phyloP scores from a whole-genome alignment of 139 green algal genomes.

The Picochlorum sp. region DNA sequence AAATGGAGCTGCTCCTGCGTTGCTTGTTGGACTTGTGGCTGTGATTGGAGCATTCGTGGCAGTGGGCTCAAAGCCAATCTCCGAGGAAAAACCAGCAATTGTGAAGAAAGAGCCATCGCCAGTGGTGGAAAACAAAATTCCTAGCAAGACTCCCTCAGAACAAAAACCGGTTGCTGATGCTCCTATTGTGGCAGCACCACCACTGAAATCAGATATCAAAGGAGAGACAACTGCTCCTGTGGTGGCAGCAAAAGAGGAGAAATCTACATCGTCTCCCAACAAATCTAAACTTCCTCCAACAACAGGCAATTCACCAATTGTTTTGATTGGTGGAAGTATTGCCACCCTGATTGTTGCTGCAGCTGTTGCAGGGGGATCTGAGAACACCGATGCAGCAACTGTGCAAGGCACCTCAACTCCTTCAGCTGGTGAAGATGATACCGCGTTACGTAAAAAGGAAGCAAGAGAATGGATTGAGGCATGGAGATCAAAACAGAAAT shows the following conservation, averaged over 20 bases:
- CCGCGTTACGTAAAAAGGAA: not conserved
- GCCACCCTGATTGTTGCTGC: not conserved
- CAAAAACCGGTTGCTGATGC: not conserved
- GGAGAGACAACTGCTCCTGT: not conserved
- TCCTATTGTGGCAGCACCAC: not conserved
- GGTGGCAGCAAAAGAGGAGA: constrained; percentile 2
- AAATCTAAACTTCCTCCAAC: not conserved
- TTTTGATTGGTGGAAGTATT: constrained; percentile 6
- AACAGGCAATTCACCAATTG: not conserved
- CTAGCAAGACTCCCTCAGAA: not conserved
- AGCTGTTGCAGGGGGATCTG: not conserved
- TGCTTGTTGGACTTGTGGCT: no score
- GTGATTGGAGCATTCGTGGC: not conserved
- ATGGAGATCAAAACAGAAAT: constrained; percentile 12
- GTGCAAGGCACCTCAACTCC: not conserved
- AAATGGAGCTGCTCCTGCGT: no score
- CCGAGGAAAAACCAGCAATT: not conserved
- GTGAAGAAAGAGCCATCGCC: not conserved
- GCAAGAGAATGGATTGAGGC: constrained; percentile 11
- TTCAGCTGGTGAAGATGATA: not conserved
- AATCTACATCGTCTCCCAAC: not conserved
- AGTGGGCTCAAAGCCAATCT: not conserved
- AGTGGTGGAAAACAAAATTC: no score
- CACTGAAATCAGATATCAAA: not conserved
- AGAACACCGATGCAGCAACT: not conserved